These are phyloP conservation scores for Aphanomyces stellatus DNA, from an alignment of 352 stramenopile species.

Conservation along the genomic window DNA sequence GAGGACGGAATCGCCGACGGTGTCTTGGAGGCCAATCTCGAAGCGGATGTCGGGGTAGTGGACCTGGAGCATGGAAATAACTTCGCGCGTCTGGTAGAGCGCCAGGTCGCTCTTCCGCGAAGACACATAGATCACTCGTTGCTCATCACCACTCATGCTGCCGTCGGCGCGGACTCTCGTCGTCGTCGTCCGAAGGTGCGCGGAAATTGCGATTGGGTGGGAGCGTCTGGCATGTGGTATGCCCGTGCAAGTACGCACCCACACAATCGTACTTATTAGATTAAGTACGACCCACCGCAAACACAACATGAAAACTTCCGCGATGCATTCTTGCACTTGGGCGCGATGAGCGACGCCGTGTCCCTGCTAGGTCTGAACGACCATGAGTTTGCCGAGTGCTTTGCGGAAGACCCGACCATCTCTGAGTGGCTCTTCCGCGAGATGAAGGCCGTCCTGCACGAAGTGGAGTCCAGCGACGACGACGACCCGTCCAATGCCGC, in stretches of 20 bases:
- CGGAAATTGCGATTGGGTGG: not conserved
- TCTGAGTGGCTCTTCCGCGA: conserved; percentile 11
- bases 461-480: not conserved
- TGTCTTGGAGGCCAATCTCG: conserved; percentile 70
- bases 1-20: conserved; percentile 71
- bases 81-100: conserved; percentile 81
- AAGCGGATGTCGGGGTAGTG: conserved; percentile 59
- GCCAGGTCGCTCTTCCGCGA: conserved; percentile 83
- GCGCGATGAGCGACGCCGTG: not conserved
- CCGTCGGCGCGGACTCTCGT: too few species aligned
- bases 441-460: conserved; percentile 4
- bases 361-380: not conserved
- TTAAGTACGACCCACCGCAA: too few species aligned
- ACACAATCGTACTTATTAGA: too few species aligned
- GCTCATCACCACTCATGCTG: not conserved
- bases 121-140: conserved; percentile 50
- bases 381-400: not conserved
- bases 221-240: too few species aligned
- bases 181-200: not conserved
- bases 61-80: conserved; percentile 65
- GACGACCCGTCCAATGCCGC: not conserved
- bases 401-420: not conserved
- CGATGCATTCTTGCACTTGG: not conserved
- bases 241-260: too few species aligned
- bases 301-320: too few species aligned